phyloP scores from a whole-genome alignment of 2,329 filamentous ascomycete species.

The Stagonosporopsis chrysanthemi region DNA sequence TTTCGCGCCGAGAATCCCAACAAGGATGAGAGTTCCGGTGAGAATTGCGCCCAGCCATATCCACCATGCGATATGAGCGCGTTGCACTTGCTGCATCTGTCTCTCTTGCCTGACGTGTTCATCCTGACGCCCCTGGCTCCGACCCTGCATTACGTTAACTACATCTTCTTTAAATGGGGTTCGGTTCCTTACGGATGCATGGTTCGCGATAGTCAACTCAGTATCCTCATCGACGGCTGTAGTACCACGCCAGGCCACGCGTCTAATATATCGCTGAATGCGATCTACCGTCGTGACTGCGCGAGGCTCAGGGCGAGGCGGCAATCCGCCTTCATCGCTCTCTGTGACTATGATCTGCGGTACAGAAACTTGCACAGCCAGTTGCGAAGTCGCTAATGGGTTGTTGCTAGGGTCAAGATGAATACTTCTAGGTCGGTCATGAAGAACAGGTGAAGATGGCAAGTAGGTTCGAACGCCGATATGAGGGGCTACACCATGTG shows the following conservation, averaged over 20 bases:
- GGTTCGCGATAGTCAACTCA: neutral
- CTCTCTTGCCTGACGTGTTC: neutral
- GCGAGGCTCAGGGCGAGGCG: neutral
- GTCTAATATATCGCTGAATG: neutral
- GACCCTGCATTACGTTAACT: neutral
- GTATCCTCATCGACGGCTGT: neutral
- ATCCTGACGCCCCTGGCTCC: neutral
- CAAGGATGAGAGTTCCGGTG: neutral
- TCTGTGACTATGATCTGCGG: neutral
- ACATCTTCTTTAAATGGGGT: neutral
- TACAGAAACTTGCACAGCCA: neutral
- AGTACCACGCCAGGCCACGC: neutral
- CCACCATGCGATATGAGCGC: neutral
- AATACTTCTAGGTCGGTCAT: neutral
- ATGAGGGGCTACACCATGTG: neutral
- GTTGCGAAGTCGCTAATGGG: neutral
- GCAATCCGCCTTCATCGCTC: neutral
- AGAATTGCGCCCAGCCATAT: neutral
- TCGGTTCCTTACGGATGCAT: neutral
- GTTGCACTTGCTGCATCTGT: neutral
- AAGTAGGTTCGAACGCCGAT: neutral
- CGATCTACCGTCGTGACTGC: neutral
- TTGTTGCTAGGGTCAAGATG: neutral
- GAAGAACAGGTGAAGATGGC: neutral
- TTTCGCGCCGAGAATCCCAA: neutral